Percentiles rank a stretch among this genome's conserved stretches.
These are phyloP conservation scores for Yamadazyma sp. DNA, from an alignment of 1,139 yeast genomes.

Conservation along the genomic window DNA sequence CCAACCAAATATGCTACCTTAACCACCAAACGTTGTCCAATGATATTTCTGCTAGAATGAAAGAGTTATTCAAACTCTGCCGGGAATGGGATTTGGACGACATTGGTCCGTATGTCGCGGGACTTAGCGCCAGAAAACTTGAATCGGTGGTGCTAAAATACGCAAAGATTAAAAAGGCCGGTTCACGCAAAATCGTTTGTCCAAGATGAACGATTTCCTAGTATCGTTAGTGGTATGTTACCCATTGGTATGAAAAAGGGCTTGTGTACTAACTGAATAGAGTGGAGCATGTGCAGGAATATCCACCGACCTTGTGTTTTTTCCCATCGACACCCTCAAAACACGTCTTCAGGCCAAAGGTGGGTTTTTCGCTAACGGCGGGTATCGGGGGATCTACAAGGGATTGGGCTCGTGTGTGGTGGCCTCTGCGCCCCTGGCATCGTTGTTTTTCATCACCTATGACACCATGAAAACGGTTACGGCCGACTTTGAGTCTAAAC, in stretches of 20 bases:
- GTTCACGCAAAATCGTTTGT: constrained; percentile 36
- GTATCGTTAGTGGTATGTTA: constrained; percentile 18
- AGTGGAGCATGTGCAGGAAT: constrained; percentile 98
- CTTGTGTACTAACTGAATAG: constrained; percentile 31
- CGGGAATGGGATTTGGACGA: constrained; percentile 72
- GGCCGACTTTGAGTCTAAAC: constrained; percentile 30
- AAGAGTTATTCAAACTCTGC: constrained; percentile 59
- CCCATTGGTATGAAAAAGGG: too few species aligned
- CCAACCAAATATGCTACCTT: constrained; percentile 51
- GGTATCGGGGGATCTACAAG: constrained; percentile 83
- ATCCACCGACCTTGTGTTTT: constrained; percentile 88
- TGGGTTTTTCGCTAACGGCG: constrained; percentile 90
- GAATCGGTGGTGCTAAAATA: constrained; percentile 75
- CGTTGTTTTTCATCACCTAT: constrained; percentile 85
- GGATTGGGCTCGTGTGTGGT: constrained; percentile 93
- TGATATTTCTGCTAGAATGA: constrained; percentile 57
- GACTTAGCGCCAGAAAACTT: constrained; percentile 54
- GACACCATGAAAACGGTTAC: constrained; percentile 68
- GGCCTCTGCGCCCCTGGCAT: constrained; percentile 94
- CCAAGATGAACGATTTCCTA: constrained; percentile 13
- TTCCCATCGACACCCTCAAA: constrained; percentile 93
- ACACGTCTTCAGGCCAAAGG: constrained; percentile 94
- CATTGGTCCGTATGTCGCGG: constrained; percentile 64
- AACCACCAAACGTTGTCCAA: constrained; percentile 46
- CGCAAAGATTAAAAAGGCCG: constrained; percentile 65